A percentile compares a stretch with the other conserved stretches of the same genome.
Conservation (phyloP, 768 basidiomycete genomes). For the Pulveroboletus sp. region DNA sequence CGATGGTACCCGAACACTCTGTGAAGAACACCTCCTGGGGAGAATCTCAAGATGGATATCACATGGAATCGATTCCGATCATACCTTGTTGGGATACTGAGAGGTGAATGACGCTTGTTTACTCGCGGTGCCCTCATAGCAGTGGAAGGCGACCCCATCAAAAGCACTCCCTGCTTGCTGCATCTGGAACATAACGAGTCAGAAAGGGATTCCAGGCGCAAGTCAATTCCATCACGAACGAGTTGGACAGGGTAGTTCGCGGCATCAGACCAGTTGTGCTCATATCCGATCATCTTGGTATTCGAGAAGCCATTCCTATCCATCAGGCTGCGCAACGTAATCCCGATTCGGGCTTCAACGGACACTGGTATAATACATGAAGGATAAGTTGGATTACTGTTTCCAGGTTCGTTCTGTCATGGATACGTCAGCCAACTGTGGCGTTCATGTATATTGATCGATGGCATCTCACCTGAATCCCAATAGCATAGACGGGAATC, state of each 20-base stretch:
- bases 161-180: constrained; percentile 51
- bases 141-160: constrained; percentile 67
- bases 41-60: not conserved
- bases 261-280: constrained; percentile 74
- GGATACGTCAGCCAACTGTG: not conserved
- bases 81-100: constrained; percentile 49
- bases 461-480: constrained; percentile 39
- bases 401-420: constrained; percentile 48
- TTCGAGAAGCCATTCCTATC: constrained; percentile 55
- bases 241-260: constrained; percentile 55
- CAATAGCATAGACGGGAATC: constrained; percentile 56
- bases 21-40: constrained; percentile 39
- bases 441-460: not conserved
- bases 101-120: constrained; percentile 54
- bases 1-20: constrained; percentile 63
- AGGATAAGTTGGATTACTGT: constrained; percentile 65
- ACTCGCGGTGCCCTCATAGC: constrained; percentile 53
- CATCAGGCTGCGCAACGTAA: constrained; percentile 51
- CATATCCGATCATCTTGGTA: constrained; percentile 61
- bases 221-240: constrained; percentile 28
- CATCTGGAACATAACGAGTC: constrained; percentile 37
- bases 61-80: not conserved
- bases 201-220: not conserved
- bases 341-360: constrained; percentile 56
- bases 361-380: constrained; percentile 51